Evolutionary conservation across 768 basidiomycete species (phyloP), one percentile per base, ranked within the genome.

Genomic region (Amanita rubescens): DNA sequence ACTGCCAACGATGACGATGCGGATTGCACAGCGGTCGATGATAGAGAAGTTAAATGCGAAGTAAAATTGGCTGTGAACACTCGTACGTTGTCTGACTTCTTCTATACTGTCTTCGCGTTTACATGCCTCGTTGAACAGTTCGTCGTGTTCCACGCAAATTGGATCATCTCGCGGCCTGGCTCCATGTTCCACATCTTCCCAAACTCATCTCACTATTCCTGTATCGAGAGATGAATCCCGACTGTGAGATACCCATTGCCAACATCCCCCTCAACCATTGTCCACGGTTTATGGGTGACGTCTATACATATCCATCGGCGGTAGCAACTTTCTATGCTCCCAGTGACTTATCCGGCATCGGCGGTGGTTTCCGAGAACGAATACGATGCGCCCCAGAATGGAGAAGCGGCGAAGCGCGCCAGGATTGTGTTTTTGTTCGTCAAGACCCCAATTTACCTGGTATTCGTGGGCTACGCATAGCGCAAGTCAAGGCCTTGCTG

Each of bases 251-350:
- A 24, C 45, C 27, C 3, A 25, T 57, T 24, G n/a, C 7, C 45
- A 30, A 47, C 30, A 33, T 27, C 14, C 30, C 45, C n/a, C 11
- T 34, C n/a, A 20, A 51, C 57, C 15, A 48, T 3, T 48, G 47
- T 14, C 47, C 47, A 14, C 27, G 32, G 32, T 48, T 8, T 20
- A 51, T 20, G 2, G 37, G 46, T 19, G 11, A 33, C 17, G 55
- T 47, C 4, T 6, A 30, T 1, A n/a, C 54, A 5, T 58, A 49
- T 20, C 42, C 53, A 20, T 55, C 57, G 24, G 57, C 60, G 6
- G 39, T 52, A 12, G 58, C 60, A 8, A 24, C 10, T 3, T 61
- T 27, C 33, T 55, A 57, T 47, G 60, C 59, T 5, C 62, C 62
- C 9, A 60, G 60, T 34, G 57, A 63, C 27, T 35, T 38, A 3